phyloP scores from a whole-genome alignment of 2,329 filamentous ascomycete species.

The Fusarium sp. region DNA sequence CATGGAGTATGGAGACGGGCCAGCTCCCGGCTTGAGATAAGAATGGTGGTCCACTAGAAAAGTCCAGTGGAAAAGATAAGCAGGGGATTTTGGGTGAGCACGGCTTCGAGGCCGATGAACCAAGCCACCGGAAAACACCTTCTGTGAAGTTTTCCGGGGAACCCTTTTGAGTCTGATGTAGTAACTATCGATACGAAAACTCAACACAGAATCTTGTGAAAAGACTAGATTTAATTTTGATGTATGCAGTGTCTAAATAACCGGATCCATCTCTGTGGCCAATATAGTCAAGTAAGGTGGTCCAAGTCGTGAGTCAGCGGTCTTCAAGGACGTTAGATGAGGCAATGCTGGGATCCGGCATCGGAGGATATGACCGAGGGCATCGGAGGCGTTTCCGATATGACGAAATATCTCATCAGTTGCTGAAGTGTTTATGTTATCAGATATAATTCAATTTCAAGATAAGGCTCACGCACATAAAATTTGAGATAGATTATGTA shows the following conservation, averaged over 20 bases:
- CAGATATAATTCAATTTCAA: neutral
- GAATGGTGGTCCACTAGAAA: neutral
- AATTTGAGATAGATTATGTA: neutral
- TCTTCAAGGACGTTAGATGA: neutral
- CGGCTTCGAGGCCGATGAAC: neutral
- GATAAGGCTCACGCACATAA: too few relatives aligned
- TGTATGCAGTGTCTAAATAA: neutral
- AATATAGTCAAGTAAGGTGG: neutral
- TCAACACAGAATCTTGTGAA: neutral
- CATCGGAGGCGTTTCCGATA: slow-evolving; percentile 13
- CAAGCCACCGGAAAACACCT: neutral
- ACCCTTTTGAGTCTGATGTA: neutral
- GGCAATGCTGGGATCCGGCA: neutral
- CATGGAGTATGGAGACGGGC: slow-evolving; percentile 7
- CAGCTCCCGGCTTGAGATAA: slow-evolving; percentile 4
- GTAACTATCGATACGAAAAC: neutral
- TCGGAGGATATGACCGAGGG: slow-evolving; percentile 13
- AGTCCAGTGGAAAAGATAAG: neutral
- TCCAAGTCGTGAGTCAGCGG: neutral
- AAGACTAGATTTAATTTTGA: neutral
- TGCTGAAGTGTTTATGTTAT: neutral
- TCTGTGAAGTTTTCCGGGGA: neutral
- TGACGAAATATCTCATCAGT: neutral
- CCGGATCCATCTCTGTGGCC: too few relatives aligned
- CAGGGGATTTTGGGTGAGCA: neutral